Evolutionary conservation across 169 alveolate species (phyloP), one percentile per base, ranked within the genome.

Genomic region (Nephromyces sp.): DNA sequence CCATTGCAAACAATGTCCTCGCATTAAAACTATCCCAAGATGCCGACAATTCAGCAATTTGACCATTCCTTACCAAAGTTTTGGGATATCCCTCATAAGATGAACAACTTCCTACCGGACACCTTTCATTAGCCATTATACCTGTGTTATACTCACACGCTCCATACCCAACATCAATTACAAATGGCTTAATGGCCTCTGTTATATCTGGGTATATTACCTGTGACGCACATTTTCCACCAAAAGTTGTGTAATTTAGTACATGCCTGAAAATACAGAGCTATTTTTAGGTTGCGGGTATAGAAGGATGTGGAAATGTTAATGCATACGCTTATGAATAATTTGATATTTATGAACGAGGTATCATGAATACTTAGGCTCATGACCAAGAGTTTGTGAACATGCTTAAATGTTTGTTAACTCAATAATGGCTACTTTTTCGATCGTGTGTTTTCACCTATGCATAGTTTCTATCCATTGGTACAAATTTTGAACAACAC

Each of bases 81-180:
- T 31, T 67, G 3, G 92, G 92, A 88, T 89, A 87, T 25, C 92
- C 92, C 6, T 80, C 61, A 52, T 85, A 90, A 6, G 86, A 51
- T 24, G 90, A 87, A 0, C 22, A 30, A 6, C 33, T 51, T 21
- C 92, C 92, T 29, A 85, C 6, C 8, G 86, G 73, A n/a, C 71
- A 85, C 8, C 89, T 62, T 33, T 72, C 79, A 0, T 66, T 43
- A 5, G 89, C 87, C 33, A 72, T 29, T 1, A 79, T 65, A 2
- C 79, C 77, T 62, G 85, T 70, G 69, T 87, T 87, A 70, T 82
- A 72, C 69, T 87, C 90, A 78, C 92, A 87, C 28, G 92, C 91
- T 21, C 92, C 92, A 68, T 87, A 85, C 8, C 91, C 91, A 22
- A 84, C 69, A 21, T 79, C 84, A 1, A 87, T 86, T 29, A 76